phyloP scores from a whole-genome alignment of 169 alveolate species.

The Amoebophrya sp. region DNA sequence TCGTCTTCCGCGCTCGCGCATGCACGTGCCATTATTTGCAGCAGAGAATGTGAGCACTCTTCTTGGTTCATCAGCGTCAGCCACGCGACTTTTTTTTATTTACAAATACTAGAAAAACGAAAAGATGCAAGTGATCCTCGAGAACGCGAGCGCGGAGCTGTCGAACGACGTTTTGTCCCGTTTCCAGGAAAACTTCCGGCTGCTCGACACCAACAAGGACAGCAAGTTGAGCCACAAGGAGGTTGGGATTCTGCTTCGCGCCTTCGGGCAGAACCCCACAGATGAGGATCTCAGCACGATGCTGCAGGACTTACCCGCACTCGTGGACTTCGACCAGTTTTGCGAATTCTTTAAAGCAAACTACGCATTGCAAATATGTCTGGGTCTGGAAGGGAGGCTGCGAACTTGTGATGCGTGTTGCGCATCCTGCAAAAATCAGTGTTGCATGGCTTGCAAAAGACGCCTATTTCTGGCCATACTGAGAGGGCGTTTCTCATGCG shows the following conservation, averaged over 20 bases:
- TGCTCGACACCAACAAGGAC: slow-evolving; percentile 4
- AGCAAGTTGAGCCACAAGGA: not conserved
- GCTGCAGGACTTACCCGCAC: not conserved
- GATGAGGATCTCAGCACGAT: not conserved
- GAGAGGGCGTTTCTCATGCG: too few species aligned
- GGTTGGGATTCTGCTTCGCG: not conserved
- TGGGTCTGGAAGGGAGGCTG: too few species aligned
- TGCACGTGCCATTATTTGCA: too few species aligned
- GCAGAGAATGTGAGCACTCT: too few species aligned
- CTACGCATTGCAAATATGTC: too few species aligned
- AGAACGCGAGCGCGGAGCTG: not conserved
- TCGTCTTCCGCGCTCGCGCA: too few species aligned
- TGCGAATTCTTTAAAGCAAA: not conserved
- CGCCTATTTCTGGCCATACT: too few species aligned
- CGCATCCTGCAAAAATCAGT: too few species aligned
- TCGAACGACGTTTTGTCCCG: not conserved
- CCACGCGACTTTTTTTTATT: too few species aligned
- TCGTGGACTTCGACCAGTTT: not conserved
- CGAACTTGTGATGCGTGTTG: too few species aligned
- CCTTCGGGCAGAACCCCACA: slow-evolving; percentile 3
- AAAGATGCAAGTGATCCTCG: not conserved
- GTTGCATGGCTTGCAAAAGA: too few species aligned
- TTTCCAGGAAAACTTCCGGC: not conserved
- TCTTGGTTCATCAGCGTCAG: too few species aligned
- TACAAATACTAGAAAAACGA: not conserved